Conservation (phyloP, 306 rosid species). For the Rosa rugosa region DNA sequence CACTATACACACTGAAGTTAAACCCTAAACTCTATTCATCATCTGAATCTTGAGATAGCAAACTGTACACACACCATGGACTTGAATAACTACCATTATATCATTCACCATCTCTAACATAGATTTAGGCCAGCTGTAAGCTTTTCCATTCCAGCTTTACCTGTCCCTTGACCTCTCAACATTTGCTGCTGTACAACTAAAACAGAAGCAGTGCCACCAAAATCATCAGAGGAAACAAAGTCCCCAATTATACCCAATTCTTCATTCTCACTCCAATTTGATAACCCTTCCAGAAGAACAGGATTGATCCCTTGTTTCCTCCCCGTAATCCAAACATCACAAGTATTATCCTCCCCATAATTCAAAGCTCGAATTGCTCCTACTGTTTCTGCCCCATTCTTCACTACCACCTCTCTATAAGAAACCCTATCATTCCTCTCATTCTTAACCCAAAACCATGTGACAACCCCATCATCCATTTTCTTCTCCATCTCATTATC, state of each 20-base stretch:
- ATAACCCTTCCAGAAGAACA: slow-evolving; percentile 47
- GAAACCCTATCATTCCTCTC: slow-evolving; percentile 51
- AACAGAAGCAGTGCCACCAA: slow-evolving; percentile 54
- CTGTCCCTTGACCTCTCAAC: slow-evolving; percentile 39
- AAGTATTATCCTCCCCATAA: slow-evolving; percentile 24
- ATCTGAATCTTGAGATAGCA: not conserved
- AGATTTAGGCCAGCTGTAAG: not conserved
- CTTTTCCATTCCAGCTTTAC: not conserved
- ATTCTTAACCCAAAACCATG: slow-evolving; percentile 90
- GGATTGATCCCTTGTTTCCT: slow-evolving; percentile 79
- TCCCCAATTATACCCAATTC: slow-evolving; percentile 81
- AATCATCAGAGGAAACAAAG: slow-evolving; percentile 66
- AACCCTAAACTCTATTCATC: not conserved
- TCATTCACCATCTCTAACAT: not conserved
- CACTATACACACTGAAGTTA: not conserved
- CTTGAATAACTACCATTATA: not conserved
- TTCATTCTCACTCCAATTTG: slow-evolving; percentile 57
- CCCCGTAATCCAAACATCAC: slow-evolving; percentile 71
- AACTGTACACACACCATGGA: not conserved
- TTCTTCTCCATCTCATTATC: slow-evolving; percentile 73
- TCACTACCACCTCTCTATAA: slow-evolving; percentile 67
- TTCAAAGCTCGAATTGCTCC: slow-evolving; percentile 50
- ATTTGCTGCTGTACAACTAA: slow-evolving; percentile 74
- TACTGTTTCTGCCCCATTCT: slow-evolving; percentile 61
- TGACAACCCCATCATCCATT: slow-evolving; percentile 76